Conservation (phyloP, 176 grass and related monocot genomes). For the Juncus inflexus region DNA sequence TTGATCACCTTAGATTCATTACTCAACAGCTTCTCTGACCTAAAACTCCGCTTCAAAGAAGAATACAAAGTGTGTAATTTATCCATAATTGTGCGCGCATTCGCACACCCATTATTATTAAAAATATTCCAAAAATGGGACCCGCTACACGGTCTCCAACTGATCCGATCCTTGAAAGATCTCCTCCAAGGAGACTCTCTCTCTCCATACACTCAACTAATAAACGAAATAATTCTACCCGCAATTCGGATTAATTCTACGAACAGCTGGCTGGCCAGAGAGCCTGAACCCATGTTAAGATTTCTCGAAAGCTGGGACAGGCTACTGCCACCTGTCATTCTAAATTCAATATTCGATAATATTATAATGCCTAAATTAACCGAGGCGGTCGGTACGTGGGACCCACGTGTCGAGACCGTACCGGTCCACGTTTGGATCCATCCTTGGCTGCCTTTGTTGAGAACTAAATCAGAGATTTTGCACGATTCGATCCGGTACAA, state of each 20-base stretch:
- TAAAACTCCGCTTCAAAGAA: conserved; percentile 34
- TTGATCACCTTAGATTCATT: conserved; percentile 38
- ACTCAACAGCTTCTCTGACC: conserved; percentile 27
- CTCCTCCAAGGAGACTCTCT: conserved; percentile 37
- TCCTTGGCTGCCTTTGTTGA: conserved; percentile 50
- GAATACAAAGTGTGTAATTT: conserved; percentile 44
- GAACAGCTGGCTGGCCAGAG: conserved; percentile 38
- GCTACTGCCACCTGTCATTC: conserved; percentile 33
- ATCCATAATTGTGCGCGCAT: conserved; percentile 20
- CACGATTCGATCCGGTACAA: conserved; percentile 36
- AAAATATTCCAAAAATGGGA: conserved; percentile 44
- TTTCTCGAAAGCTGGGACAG: conserved; percentile 52
- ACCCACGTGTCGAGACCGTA: conserved; percentile 37
- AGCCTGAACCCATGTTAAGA: conserved; percentile 44
- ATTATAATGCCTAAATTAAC: conserved; percentile 55
- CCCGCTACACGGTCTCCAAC: conserved; percentile 36
- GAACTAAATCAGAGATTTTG: conserved; percentile 32
- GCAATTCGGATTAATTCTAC: conserved; percentile 26
- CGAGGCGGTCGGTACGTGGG: conserved; percentile 41
- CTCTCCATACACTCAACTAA: conserved; percentile 55
- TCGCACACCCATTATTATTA: conserved; percentile 40
- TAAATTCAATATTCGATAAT: conserved; percentile 41
- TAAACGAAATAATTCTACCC: conserved; percentile 40
- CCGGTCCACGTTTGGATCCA: conserved; percentile 43
- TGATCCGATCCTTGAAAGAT: conserved; percentile 32